phyloP scores from a whole-genome alignment of 176 grass and related monocot species.

The Oryza nivara region DNA sequence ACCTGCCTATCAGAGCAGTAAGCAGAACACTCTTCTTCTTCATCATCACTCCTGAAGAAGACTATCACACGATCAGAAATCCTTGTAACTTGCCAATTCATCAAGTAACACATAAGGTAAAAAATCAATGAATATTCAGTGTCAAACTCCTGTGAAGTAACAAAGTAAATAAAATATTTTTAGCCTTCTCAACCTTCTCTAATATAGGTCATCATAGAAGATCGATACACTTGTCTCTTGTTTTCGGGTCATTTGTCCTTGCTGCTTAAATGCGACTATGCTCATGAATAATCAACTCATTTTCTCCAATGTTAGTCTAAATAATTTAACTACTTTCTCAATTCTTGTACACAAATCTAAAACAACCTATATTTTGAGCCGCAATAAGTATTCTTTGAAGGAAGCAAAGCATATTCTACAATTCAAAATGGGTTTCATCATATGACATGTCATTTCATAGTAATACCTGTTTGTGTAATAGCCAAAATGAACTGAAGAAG shows the following conservation, averaged over 20 bases:
- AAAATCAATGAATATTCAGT: slow-evolving; percentile 22
- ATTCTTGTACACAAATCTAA: not conserved
- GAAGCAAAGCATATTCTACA: not conserved
- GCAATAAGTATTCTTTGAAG: not conserved
- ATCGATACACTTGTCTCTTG: not conserved
- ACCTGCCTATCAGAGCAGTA: slow-evolving; percentile 62
- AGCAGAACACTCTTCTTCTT: slow-evolving; percentile 67
- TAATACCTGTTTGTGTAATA: slow-evolving; percentile 78
- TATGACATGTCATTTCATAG: slow-evolving; percentile 24
- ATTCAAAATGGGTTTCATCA: slow-evolving; percentile 17
- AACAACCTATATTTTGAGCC: not conserved
- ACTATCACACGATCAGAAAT: slow-evolving; percentile 24
- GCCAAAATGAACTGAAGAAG: slow-evolving; percentile 57
- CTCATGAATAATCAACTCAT: not conserved
- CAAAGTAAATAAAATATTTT: not conserved
- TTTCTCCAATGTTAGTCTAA: not conserved
- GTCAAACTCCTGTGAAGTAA: slow-evolving; percentile 6
- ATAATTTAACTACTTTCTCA: not conserved
- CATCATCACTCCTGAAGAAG: slow-evolving; percentile 74
- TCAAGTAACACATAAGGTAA: slow-evolving; percentile 11
- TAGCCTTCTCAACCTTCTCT: not conserved
- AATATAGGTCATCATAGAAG: not conserved
- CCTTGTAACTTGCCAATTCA: slow-evolving; percentile 15
- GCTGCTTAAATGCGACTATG: not conserved
- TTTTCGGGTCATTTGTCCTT: not conserved